Evolutionary conservation across 495 filamentous ascomycete genomes (phyloP).

Genomic region (Podospora australis): DNA sequence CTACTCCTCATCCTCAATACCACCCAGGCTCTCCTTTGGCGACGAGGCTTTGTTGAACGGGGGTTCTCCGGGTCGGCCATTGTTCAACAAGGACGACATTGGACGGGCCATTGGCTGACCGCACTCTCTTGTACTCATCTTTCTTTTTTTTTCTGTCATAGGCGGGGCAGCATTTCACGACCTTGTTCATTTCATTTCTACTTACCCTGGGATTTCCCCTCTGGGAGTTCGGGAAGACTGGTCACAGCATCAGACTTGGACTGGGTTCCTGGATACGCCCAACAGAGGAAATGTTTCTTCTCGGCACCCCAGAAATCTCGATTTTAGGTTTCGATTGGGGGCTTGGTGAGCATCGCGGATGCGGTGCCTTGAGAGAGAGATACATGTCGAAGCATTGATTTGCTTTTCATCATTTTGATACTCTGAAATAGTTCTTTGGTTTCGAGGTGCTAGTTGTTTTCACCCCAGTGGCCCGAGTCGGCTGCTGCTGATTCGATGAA

Average conservation of each 20-base stretch:
- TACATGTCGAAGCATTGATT: too few relatives aligned
- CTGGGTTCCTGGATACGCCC: too few relatives aligned
- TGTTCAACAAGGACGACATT: conserved; percentile 33
- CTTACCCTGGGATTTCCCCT: too few relatives aligned
- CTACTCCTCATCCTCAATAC: conserved; percentile 37
- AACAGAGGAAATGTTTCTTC: too few relatives aligned
- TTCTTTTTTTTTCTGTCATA: background rate
- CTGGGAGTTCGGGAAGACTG: background rate
- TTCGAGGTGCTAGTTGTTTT: background rate
- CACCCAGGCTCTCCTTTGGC: conserved; percentile 32
- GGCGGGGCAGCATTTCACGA: too few relatives aligned
- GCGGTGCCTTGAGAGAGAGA: background rate
- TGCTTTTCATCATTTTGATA: background rate
- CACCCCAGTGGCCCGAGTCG: background rate
- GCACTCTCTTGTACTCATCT: background rate
- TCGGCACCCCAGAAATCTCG: too few relatives aligned
- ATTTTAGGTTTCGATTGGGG: too few relatives aligned
- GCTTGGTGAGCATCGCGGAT: background rate
- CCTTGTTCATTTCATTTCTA: too few relatives aligned
- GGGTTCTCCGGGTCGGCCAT: conserved; percentile 33
- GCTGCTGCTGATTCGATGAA: conserved; percentile 9
- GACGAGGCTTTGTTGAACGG: conserved; percentile 32
- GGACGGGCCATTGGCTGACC: conserved; percentile 40
- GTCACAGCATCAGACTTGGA: background rate
- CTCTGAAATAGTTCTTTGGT: background rate